Base-by-base conservation (phyloP, 192 early-diverging fungal genomes). In the Podila horticola region DNA sequence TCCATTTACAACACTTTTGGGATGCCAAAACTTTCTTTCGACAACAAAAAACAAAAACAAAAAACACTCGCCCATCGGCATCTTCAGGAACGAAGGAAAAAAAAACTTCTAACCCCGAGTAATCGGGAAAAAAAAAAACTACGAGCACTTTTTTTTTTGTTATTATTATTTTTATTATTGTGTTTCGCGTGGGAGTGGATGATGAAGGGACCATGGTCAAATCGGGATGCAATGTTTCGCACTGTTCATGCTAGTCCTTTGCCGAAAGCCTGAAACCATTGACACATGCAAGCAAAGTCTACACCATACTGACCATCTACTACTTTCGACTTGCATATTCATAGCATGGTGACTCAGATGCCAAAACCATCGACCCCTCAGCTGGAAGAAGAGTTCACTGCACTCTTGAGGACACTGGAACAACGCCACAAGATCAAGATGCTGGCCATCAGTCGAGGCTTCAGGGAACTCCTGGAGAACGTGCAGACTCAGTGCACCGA, bases 311-410 rank as follows among this genome's bases (percentile, higher is more conserved):
- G 74, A 84, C 67, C 71, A 72, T 29, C 69, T 62, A 49, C 67
- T 82, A 74, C 82, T 84, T 82, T 67, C 81, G 73, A 52, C 70
- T 64, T 67, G 84, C 31, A 26, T 28, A 48, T 69, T 73, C 70
- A 66, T 82, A 87, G 60, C 71, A 75, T 82, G 81, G 83, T 77
- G 71, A 84, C 69, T 33, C 75, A 64, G 81, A 85, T 49, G 76
- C 84, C 67, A 57, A 84, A 72, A 29, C 81, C 72, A 36, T 82
- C 57, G 48, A 88, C 63, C n/a, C 85, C 68, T 49, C 52, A 75
- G 55, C 28, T 72, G 4, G 83, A 77, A 58, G 66, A 82, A 67
- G 72, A 82, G 22, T 82, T 74, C 28, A 82, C 79, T 13, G 69
- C 64, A 9, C 15, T 70, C 17, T 69, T 82, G 33, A 45, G 79